Evolutionary conservation across 768 basidiomycete species (phyloP).

Genomic region (Podaxis pistillaris): DNA sequence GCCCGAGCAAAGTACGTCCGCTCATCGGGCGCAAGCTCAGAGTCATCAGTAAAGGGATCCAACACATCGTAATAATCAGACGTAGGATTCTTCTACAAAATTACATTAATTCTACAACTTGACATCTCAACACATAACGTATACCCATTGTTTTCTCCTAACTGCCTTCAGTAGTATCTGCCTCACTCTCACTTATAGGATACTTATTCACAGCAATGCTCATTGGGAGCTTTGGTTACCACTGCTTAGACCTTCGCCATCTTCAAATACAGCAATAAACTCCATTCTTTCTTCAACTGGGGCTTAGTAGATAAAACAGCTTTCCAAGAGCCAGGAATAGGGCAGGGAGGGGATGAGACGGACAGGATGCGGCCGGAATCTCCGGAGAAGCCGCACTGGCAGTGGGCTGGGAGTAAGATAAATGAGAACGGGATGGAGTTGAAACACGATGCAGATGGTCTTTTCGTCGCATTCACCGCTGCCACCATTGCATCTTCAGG

Average conservation of each 20-base stretch:
- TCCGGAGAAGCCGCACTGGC: constrained; percentile 14
- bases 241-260: constrained; percentile 67
- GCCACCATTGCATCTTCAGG: neutral
- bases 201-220: constrained; percentile 43
- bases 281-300: constrained; percentile 44
- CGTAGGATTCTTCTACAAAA: constrained; percentile 48
- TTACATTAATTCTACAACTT: neutral
- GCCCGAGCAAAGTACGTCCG: constrained; percentile 90
- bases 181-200: constrained; percentile 48
- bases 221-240: constrained; percentile 54
- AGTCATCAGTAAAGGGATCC: constrained; percentile 98
- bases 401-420: constrained; percentile 26
- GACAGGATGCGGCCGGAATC: constrained; percentile 7
- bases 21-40: constrained; percentile 87
- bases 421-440: constrained; percentile 32
- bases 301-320: constrained; percentile 24
- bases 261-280: constrained; percentile 50
- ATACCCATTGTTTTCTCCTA: constrained; percentile 37
- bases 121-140: constrained; percentile 5
- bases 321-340: constrained; percentile 27
- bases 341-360: constrained; percentile 33
- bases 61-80: constrained; percentile 86
- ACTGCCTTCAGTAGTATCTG: constrained; percentile 26
- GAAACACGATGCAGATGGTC: constrained; percentile 18
- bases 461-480: neutral